Evolutionary conservation across 1,139 yeast genomes (phyloP), one percentile per base, ranked within the genome.

Genomic region (Lodderomyces theae): DNA sequence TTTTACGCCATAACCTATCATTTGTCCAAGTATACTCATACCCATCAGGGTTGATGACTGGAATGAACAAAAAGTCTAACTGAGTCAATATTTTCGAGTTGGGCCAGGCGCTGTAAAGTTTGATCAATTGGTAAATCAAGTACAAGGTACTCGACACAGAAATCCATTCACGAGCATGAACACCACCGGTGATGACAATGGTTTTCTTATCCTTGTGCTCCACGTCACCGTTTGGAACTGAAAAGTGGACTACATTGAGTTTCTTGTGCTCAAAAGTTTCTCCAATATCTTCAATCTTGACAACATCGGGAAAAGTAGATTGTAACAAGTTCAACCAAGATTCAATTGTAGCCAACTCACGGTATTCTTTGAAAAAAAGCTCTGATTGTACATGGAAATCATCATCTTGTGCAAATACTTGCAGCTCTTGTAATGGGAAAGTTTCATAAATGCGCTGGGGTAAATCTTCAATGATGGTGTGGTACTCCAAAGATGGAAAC

Each of bases 161-260:
- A 15, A 88, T 75, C 97, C 97, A 89, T 61, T 89, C 97, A 38
- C 97, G 73, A 0, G 96, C 94, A 61, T 89, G 96, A 2, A 84
- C 74, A 1, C 96, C 96, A 16, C 92, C 90, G 0, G 92, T 80
- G 11, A 89, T 69, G 1, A 88, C 85, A 37, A 89, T 74, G 0
- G 94, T 85, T 55, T 80, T 82, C 53, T 78, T 74, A 15, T 71
- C 66, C 16, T 54, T 51, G 38, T 79, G 82, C 25, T 72, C 69
- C 28, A 59, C 51, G n/a, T 66, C 71, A 10, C 60, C 61, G 29
- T 51, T 47, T 26, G 75, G 76, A 3, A 76, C 72, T 2, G 80
- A 67, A 24, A 87, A 58, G 53, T 86, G 86, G 24, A 87, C 63
- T 0, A 86, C 86, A 39, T 77, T 78, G 54, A 82, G 71, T 19